Evolutionary conservation across 371 early-diverging fungal species (phyloP), one percentile per base, ranked within the genome.

Genomic region (Mucor saturninus): DNA sequence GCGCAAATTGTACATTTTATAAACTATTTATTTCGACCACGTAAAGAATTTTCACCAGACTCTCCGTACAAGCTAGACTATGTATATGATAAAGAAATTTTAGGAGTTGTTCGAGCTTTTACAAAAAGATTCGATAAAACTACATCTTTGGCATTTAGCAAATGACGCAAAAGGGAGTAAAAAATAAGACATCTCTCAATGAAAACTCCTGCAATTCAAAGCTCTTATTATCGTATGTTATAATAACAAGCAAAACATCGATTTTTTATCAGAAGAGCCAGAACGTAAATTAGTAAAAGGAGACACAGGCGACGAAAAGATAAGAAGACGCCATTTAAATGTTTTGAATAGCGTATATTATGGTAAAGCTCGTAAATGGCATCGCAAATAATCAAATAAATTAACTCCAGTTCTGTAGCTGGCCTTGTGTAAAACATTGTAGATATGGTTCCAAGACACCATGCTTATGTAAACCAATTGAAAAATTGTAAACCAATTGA

Each of bases 211-310:
- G n/a, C n/a, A n/a, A n/a, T n/a, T n/a, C n/a, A n/a, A n/a, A n/a
- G n/a, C n/a, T n/a, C n/a, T n/a, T n/a, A n/a, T n/a, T n/a, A n/a
- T n/a, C n/a, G n/a, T n/a, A n/a, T n/a, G 59, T 57, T 64, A 49
- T n/a, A n/a, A n/a, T n/a, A 64, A 59, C 49, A 64, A 59, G 30
- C 65, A 64, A 59, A 64, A 54, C 42, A 15, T 64, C 21, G 56
- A 65, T 30, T 65, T 65, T 39, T 56, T 65, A 65, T 40, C 31
- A 49, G 32, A 60, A 15, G 60, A 59, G 45, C 42, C 56, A 35
- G 65, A 65, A 32, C 65, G 59, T 46, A 65, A 65, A 65, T 39
- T 65, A 15, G 14, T 59, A 64, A 65, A 59, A 49, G 55, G 21
- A 21, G 21, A 21, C 21, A 21, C 21, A 21, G 21, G 21, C 49